Evolutionary conservation across 805 yeast genomes (phyloP), one percentile per base, ranked within the genome.

Genomic region (Yarrowia sp.): DNA sequence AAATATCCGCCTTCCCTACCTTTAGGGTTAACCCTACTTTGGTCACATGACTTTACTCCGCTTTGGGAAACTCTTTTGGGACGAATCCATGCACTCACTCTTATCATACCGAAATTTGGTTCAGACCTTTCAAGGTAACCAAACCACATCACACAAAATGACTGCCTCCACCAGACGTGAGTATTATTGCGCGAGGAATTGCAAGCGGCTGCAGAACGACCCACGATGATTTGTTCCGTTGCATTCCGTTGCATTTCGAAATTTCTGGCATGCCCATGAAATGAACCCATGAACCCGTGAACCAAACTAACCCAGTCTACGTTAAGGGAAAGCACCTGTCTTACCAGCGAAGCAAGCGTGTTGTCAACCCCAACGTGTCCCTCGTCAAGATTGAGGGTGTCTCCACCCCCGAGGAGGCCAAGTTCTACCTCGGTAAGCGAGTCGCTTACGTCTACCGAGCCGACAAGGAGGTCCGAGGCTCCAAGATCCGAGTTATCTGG

Each of bases 251-350:
- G n/a, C n/a, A n/a, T n/a, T n/a, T n/a, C n/a, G n/a, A n/a, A n/a
- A n/a, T n/a, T n/a, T n/a, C n/a, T n/a, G n/a, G n/a, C n/a, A n/a
- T n/a, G n/a, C n/a, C n/a, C n/a, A n/a, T n/a, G n/a, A n/a, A n/a
- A n/a, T n/a, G n/a, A n/a, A 27, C 10, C 29, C 29, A 27, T 27
- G 29, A 9, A 9, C 8, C 29, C 9, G 10, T 4, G 9, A n/a
- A 32, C 22, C 24, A 62, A 25, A 60, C 67, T 63, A 63, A 61
- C 65, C 59, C 65, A 67, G 69, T 94, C 84, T 94, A 94, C 97
- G 98, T 94, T 83, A 94, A 93, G 87, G 99, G 98, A 84, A 94
- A 93, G 87, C 99, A 94, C 89, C 80, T 94, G 78, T 92, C 97
- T 75, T 94, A 93, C 96, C 98, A 94, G 86, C 96, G 99, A 85